Base-by-base conservation (phyloP, 805 yeast genomes). In the Tetrapisispora namnaoensis region DNA sequence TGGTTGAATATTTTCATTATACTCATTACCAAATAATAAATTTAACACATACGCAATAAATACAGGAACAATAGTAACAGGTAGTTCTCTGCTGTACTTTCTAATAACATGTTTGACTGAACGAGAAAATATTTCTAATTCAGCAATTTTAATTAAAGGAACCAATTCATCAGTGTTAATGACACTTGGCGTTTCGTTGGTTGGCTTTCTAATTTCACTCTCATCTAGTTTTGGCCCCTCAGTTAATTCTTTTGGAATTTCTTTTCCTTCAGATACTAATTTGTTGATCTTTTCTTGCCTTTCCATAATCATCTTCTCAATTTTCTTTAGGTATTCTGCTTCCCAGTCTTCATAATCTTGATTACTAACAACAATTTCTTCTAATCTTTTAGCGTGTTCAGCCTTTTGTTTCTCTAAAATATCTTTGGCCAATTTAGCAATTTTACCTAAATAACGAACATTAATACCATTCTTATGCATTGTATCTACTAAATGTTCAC, bases 381-480 rank as follows among this genome's bases (percentile, higher is more conserved):
- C 54, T 50, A 63, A 47, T 36, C 54, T 60, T 7, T 52, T 49
- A n/a, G 52, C 57, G 21, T 60, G 61, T 9, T 55, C 49, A 2
- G 36, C 37, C 13, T 49, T 48, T 55, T 66, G 66, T 13, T 53
- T 50, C 11, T 54, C 49, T 28, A 62, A 50, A 22, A 55, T 48
- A 42, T 45, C 57, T 47, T 70, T 62, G 11, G 67, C 69, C 35
- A 67, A 55, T 37, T 63, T 61, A 48, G 66, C 59, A 42, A 60
- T 49, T 49, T 68, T 60, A 51, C 96, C 96, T 59, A 91, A 73
- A 62, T 91, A 91, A 70, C 98, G 83, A 68, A 90, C 63, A 65
- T 88, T 90, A 64, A 91, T 81, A 73, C 99, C 99, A 48, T 73
- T 71, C 53, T 77, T 77, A 66, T 93, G 99, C 67, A 91, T 67